Evolutionary conservation across 2,329 filamentous ascomycete genomes (phyloP).

Genomic region (Diaporthe batatas): DNA sequence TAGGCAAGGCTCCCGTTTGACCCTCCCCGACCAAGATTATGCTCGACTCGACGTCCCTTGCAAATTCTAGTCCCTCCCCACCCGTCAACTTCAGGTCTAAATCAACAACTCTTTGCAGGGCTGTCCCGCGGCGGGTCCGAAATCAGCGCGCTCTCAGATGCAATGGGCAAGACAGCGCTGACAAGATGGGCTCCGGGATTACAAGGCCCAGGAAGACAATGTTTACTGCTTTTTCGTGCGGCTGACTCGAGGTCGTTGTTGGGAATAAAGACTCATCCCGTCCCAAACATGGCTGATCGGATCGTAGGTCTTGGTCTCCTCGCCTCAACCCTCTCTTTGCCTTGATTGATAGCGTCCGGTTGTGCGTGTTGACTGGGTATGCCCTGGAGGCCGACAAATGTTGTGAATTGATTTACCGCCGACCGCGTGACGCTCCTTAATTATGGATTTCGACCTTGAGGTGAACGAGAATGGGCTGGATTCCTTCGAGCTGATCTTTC

Average conservation of each 20-base stretch:
- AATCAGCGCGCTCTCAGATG: constrained; percentile 3
- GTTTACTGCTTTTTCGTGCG: neutral
- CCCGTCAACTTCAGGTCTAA: neutral
- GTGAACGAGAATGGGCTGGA: constrained; percentile 22
- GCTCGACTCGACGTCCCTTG: constrained; percentile 11
- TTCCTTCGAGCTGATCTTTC: constrained; percentile 12
- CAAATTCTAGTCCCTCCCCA: neutral
- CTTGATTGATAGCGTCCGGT: neutral
- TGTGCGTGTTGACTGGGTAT: constrained; percentile 10
- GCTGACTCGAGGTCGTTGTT: constrained; percentile 6
- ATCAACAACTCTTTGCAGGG: constrained; percentile 8
- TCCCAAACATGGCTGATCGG: neutral
- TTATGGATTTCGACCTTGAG: constrained; percentile 25
- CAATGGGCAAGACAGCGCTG: constrained; percentile 7
- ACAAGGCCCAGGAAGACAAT: neutral
- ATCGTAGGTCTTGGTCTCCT: neutral
- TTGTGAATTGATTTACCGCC: neutral
- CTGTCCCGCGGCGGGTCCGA: neutral
- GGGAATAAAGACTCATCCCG: constrained; percentile 14
- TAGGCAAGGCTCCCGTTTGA: constrained; percentile 26
- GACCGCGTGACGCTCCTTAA: constrained; percentile 9
- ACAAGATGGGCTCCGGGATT: neutral
- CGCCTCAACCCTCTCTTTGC: neutral
- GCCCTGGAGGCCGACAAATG: constrained; percentile 1
- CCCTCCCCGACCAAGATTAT: constrained; percentile 28